phyloP scores from a whole-genome alignment of 2,329 filamentous ascomycete species.

The Zarea fungicola region DNA sequence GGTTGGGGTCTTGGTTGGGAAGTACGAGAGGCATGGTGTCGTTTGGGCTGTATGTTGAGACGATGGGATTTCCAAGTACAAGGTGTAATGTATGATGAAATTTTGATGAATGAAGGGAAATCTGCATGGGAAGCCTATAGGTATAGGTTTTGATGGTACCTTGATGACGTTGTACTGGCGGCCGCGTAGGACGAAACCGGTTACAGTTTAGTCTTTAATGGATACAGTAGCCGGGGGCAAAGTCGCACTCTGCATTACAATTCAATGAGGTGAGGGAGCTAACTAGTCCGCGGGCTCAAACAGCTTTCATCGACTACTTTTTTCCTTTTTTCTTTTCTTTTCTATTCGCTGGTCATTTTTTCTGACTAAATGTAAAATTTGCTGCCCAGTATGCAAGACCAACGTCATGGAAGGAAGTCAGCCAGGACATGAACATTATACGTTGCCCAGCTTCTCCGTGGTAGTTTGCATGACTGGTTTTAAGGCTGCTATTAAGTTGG shows the following conservation, averaged over 20 bases:
- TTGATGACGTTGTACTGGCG: conserved; percentile 7
- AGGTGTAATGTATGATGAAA: background rate
- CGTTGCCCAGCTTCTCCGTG: too few species aligned
- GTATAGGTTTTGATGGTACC: background rate
- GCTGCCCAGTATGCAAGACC: background rate
- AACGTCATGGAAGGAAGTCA: too few species aligned
- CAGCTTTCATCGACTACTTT: background rate
- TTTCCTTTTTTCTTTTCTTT: background rate
- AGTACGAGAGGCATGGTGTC: conserved; percentile 60
- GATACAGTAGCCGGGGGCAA: conserved; percentile 9
- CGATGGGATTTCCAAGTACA: background rate
- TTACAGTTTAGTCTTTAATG: background rate
- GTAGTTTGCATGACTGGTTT: too few species aligned
- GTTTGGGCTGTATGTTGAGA: background rate
- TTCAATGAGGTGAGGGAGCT: background rate
- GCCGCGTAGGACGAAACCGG: background rate
- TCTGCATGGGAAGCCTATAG: background rate
- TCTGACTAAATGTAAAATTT: too few species aligned
- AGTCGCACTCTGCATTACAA: too few species aligned
- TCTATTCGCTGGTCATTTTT: background rate
- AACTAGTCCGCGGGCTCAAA: too few species aligned
- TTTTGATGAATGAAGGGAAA: background rate
- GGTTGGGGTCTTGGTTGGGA: conserved; percentile 48
- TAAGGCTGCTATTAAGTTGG: too few species aligned
- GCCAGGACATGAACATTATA: too few species aligned